These are phyloP conservation scores for Ophiostoma ips DNA, from an alignment of 2,329 filamentous ascomycete species.

Conservation along the genomic window DNA sequence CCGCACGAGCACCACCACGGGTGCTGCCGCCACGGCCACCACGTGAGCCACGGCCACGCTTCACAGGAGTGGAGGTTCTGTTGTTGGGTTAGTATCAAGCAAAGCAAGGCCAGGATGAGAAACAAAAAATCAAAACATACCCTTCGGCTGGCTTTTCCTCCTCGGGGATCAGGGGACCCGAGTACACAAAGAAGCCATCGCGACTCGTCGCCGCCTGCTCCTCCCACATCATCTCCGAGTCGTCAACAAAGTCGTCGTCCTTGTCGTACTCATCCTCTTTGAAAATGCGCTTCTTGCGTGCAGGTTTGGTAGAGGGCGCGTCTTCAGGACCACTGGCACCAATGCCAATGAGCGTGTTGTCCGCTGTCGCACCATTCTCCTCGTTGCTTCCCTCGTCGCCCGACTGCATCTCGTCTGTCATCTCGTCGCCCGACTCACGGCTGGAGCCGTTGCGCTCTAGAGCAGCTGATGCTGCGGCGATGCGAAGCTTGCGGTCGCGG, in stretches of 20 bases:
- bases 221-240: slow-evolving; percentile 90
- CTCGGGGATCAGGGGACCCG: slow-evolving; percentile 77
- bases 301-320: slow-evolving; percentile 41
- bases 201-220: slow-evolving; percentile 87
- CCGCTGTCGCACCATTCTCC: slow-evolving; percentile 57
- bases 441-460: slow-evolving; percentile 61
- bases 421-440: slow-evolving; percentile 64
- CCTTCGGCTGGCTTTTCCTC: slow-evolving; percentile 55
- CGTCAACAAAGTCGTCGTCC: slow-evolving; percentile 76
- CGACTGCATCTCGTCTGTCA: slow-evolving; percentile 59
- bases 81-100: slow-evolving; percentile 20
- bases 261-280: slow-evolving; percentile 75
- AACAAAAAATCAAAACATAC: slow-evolving; percentile 26
- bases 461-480: slow-evolving; percentile 76
- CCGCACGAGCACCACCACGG: slow-evolving; percentile 31
- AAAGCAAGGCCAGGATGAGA: slow-evolving; percentile 22
- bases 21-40: slow-evolving; percentile 29
- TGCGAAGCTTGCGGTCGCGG: slow-evolving; percentile 72
- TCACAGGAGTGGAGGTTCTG: slow-evolving; percentile 60
- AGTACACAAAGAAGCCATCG: slow-evolving; percentile 97
- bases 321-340: slow-evolving; percentile 44
- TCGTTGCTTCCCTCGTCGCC: slow-evolving; percentile 69
- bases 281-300: slow-evolving; percentile 66
- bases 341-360: slow-evolving; percentile 19
- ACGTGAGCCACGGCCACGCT: slow-evolving; percentile 45